Percentiles rank a stretch among this genome's conserved stretches.
These are phyloP conservation scores for Stylosanthes scabra DNA, from an alignment of 331 rosid species.

Conservation along the genomic window DNA sequence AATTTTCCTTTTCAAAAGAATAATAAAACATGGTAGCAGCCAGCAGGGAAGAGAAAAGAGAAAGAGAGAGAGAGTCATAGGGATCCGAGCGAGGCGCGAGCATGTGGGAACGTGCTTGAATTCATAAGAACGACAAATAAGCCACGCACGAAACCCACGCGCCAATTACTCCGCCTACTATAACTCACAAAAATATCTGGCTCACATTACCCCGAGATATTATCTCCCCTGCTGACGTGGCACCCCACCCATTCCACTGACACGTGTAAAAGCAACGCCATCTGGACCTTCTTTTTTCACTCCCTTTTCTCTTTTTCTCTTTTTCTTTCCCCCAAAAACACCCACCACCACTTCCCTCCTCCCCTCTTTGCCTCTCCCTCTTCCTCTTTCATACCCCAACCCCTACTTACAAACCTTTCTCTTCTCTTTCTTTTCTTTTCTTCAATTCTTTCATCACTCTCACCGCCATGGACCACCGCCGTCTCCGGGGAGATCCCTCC, in stretches of 20 bases:
- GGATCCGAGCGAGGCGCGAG: neutral
- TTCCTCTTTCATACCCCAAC: slow-evolving; percentile 11
- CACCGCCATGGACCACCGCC: slow-evolving; percentile 46
- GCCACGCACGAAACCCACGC: slow-evolving; percentile 36
- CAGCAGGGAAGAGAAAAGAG: too few species aligned
- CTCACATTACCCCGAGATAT: slow-evolving; percentile 63
- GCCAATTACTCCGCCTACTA: slow-evolving; percentile 26
- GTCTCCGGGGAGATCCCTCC: slow-evolving; percentile 26
- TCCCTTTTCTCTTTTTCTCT: too few species aligned
- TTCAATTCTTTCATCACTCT: slow-evolving; percentile 32
- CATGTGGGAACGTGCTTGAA: neutral
- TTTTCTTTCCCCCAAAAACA: neutral
- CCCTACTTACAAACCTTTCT: too few species aligned
- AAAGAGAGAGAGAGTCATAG: neutral
- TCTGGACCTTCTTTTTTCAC: slow-evolving; percentile 64
- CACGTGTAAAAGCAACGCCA: slow-evolving; percentile 96
- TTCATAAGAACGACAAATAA: neutral
- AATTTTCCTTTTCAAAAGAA: too few species aligned
- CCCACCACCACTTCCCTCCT: slow-evolving; percentile 5
- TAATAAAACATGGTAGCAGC: too few species aligned
- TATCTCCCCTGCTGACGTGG: slow-evolving; percentile 68
- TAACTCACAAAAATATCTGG: slow-evolving; percentile 64
- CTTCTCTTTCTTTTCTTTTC: slow-evolving; percentile 40
- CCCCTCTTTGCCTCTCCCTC: neutral
- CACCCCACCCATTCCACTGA: slow-evolving; percentile 26